Base-by-base conservation (phyloP, 108 stramenopile species). In the Pseudonitzschia delicatissima region DNA sequence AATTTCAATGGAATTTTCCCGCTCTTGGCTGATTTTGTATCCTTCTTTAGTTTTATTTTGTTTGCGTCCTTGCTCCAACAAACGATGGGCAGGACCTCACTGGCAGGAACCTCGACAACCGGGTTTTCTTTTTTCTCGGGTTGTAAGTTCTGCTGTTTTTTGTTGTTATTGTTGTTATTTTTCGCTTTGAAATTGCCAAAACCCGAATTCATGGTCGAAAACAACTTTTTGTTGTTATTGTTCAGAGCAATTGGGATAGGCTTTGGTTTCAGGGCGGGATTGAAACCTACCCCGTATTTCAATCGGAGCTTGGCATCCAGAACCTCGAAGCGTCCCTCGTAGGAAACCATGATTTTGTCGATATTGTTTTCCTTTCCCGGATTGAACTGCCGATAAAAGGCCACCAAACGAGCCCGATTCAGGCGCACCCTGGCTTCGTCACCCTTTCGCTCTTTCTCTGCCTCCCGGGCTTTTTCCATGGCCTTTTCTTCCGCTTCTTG, bases 201-300 rank as follows among this genome's bases (percentile, higher is more conserved):
- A 28, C 77, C 80, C 68, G 76, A 64, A 62, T 44, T 58, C 42
- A 61, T 51, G 4, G 32, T 45, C 4, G 82, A 73, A 29, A 66
- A 68, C 26, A 83, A 49, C 34, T 80, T 81, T 45, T 48, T 82
- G 17, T 61, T 76, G 61, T 59, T 67, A 64, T 74, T 61, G 23
- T 68, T 72, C 13, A 42, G 11, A 42, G 40, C 40, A 29, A 55
- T 55, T 28, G 79, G 53, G 7, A 67, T 68, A 26, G 67, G 69
- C 28, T 82, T 82, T 9, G 83, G 66, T 52, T 71, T 73, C 23
- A 86, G 65, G 7, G 87, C 87, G 13, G 88, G 88, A 45, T 88
- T 80, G 72, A 93, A 93, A 6, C 87, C 87, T 71, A 77, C 74
- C 1, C 88, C 88, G 47, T 93, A 93, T 74, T 91, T 94, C 44